These are phyloP conservation scores for Nothophaeocryptopus gaeumannii DNA, from an alignment of 2,329 filamentous ascomycete genomes.

Conservation along the genomic window DNA sequence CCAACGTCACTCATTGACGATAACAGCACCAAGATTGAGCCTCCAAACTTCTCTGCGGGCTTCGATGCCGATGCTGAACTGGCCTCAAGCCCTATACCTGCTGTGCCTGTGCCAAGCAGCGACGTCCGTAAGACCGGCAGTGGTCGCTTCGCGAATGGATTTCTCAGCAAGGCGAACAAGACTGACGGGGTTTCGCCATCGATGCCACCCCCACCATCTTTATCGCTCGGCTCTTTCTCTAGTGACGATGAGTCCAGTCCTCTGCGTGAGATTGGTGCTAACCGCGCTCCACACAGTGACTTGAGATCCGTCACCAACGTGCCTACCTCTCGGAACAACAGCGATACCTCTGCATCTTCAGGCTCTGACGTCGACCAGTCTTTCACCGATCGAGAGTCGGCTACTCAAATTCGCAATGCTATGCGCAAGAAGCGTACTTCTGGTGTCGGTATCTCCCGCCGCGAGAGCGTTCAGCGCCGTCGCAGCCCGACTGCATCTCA, in stretches of 20 bases:
- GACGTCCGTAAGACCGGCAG: constrained; percentile 50
- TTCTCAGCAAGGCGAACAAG: constrained; percentile 63
- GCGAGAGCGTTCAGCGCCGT: constrained; percentile 46
- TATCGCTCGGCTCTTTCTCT: constrained; percentile 58
- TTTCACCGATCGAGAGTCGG: constrained; percentile 27
- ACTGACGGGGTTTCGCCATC: constrained; percentile 53
- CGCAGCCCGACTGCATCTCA: constrained; percentile 52
- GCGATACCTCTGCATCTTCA: constrained; percentile 26
- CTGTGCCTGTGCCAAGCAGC: constrained; percentile 57
- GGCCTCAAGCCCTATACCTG: constrained; percentile 58
- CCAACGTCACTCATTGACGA: constrained; percentile 35
- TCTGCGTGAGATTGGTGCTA: constrained; percentile 45
- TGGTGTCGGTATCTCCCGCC: neutral
- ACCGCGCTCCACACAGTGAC: constrained; percentile 38
- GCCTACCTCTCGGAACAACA: constrained; percentile 23
- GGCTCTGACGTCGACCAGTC: constrained; percentile 19
- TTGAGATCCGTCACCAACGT: constrained; percentile 22
- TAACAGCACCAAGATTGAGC: constrained; percentile 11
- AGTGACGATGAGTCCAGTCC: constrained; percentile 55
- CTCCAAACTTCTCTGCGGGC: constrained; percentile 47
- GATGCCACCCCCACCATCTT: constrained; percentile 52
- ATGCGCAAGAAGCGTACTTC: constrained; percentile 48
- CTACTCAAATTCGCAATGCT: constrained; percentile 41
- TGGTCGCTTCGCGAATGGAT: constrained; percentile 81
- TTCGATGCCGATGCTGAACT: constrained; percentile 40